These are phyloP conservation scores for Talaromyces wortmannii DNA, from an alignment of 495 filamentous ascomycete genomes.

Conservation along the genomic window DNA sequence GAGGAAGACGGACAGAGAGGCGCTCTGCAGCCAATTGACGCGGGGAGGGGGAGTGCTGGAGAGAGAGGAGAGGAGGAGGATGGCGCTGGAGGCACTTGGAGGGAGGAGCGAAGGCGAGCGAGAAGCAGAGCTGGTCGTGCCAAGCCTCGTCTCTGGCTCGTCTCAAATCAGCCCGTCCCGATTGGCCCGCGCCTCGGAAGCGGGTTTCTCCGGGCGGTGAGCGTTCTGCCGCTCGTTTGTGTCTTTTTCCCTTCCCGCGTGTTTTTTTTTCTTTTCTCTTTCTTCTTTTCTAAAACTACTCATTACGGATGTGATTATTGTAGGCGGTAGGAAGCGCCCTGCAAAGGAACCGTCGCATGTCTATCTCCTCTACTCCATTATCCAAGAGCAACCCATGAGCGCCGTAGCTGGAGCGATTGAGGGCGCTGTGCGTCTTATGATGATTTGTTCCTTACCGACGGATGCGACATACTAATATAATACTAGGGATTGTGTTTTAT, in stretches of 20 bases:
- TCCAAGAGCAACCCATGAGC: conserved; percentile 49
- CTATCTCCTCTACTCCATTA: conserved; percentile 57
- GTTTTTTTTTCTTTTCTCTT: conserved; percentile 29
- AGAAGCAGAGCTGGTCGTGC: not conserved
- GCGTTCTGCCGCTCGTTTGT: conserved; percentile 8
- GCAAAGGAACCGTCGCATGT: conserved; percentile 19
- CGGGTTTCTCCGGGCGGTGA: conserved; percentile 11
- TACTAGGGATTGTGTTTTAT: not conserved
- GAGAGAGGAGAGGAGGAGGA: not conserved
- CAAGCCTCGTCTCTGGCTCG: conserved; percentile 6
- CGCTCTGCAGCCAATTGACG: conserved; percentile 4
- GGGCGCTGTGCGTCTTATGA: conserved; percentile 36
- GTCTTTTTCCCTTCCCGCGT: conserved; percentile 6
- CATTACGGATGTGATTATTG: conserved; percentile 76
- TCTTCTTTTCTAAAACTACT: conserved; percentile 44
- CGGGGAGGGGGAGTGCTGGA: conserved; percentile 10
- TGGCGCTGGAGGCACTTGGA: conserved; percentile 3
- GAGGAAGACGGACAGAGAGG: conserved; percentile 27
- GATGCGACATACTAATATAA: conserved; percentile 41
- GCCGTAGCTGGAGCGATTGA: conserved; percentile 64
- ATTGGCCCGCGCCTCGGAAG: not conserved
- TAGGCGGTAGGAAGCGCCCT: conserved; percentile 54
- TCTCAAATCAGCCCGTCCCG: conserved; percentile 4
- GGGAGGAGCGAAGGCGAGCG: conserved; percentile 11
- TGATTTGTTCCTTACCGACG: conserved; percentile 57